These are phyloP conservation scores for Tricholomella constricta DNA, from an alignment of 768 basidiomycete genomes.

Conservation along the genomic window DNA sequence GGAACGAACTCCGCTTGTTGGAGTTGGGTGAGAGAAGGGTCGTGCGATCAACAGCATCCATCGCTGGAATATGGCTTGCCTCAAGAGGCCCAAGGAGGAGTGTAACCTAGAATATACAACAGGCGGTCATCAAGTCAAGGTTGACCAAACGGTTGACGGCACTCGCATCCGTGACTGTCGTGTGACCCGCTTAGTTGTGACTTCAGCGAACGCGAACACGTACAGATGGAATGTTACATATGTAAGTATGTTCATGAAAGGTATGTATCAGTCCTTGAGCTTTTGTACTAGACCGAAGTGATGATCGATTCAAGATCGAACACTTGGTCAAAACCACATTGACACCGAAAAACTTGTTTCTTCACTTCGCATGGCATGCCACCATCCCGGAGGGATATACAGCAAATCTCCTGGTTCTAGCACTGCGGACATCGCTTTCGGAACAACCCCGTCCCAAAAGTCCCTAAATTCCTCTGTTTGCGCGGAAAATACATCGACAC, in stretches of 20 bases:
- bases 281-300: too few relatives aligned
- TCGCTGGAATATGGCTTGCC: constrained; percentile 1
- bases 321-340: constrained; percentile 72
- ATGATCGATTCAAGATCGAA: too few relatives aligned
- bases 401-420: constrained; percentile 84
- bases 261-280: background rate
- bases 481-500: constrained; percentile 71
- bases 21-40: constrained; percentile 26
- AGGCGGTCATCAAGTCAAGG: background rate
- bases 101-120: background rate
- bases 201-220: too few relatives aligned
- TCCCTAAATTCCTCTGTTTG: constrained; percentile 40
- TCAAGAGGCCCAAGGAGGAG: background rate
- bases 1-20: constrained; percentile 8
- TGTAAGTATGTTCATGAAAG: background rate
- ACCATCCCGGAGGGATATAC: constrained; percentile 92
- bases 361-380: constrained; percentile 90
- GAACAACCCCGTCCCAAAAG: constrained; percentile 61
- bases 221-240: too few relatives aligned
- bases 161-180: background rate
- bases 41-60: constrained; percentile 24
- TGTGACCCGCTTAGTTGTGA: background rate
- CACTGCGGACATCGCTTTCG: constrained; percentile 58
- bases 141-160: too few relatives aligned
- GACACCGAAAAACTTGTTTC: constrained; percentile 84